A percentile compares a stretch with the other conserved stretches of the same genome.
Evolutionary conservation across 768 basidiomycete species (phyloP).

Genomic region (Tulasnella sp.): DNA sequence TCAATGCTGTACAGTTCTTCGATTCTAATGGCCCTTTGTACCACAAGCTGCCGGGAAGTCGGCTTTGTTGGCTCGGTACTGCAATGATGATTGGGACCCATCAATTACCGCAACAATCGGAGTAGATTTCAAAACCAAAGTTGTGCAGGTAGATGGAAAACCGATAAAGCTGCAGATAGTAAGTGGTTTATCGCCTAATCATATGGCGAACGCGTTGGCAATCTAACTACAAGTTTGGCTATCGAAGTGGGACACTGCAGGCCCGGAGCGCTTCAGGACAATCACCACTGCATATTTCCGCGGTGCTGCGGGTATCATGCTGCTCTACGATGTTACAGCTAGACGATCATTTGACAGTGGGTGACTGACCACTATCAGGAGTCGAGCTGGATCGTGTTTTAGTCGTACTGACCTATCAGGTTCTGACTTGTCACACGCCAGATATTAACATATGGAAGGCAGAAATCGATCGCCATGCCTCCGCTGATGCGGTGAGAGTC

Average conservation of each 20-base stretch:
- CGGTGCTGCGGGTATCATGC: conserved; percentile 94
- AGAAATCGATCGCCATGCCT: conserved; percentile 97
- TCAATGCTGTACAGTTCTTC: background rate
- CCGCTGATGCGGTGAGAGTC: conserved; percentile 98
- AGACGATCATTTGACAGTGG: conserved; percentile 86
- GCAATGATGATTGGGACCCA: conserved; percentile 98
- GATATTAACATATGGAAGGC: conserved; percentile 98
- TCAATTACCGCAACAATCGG: conserved; percentile 99
- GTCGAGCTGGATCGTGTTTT: background rate
- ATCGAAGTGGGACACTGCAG: conserved; percentile 93
- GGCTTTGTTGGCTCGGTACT: conserved; percentile 86
- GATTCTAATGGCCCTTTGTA: conserved; percentile 16
- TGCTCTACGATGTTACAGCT: conserved; percentile 98
- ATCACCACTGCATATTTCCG: conserved; percentile 99
- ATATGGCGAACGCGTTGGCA: background rate
- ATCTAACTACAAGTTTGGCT: background rate
- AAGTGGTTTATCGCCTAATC: conserved; percentile 27
- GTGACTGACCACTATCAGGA: background rate
- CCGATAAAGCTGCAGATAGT: conserved; percentile 97
- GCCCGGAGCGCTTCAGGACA: conserved; percentile 98
- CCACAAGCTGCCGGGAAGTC: conserved; percentile 85
- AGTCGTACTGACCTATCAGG: background rate
- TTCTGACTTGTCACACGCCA: conserved; percentile 26
- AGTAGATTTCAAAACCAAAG: conserved; percentile 98
- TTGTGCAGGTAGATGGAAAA: conserved; percentile 96